phyloP scores from a whole-genome alignment of 2,329 filamentous ascomycete species.

The Penicillium sp. region DNA sequence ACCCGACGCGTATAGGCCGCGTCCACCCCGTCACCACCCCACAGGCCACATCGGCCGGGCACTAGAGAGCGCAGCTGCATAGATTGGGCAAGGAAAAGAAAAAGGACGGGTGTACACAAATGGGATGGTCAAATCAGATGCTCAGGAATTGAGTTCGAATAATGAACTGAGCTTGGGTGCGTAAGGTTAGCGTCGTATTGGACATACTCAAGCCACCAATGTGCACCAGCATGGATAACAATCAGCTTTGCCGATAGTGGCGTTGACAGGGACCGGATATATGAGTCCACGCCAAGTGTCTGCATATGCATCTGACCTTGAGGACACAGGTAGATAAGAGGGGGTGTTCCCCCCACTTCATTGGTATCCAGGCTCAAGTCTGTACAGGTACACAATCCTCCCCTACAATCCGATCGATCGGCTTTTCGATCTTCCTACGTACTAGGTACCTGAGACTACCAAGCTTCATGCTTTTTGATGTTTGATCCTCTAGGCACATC shows the following conservation, averaged over 20 bases:
- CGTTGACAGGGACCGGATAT: neutral
- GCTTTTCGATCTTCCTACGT: neutral
- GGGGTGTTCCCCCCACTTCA: neutral
- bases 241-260: neutral
- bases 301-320: neutral
- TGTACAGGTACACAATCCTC: neutral
- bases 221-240: neutral
- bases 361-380: neutral
- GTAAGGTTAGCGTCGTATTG: slow-evolving; percentile 6
- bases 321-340: neutral
- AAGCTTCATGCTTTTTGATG: neutral
- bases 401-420: neutral
- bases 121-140: neutral
- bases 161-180: neutral
- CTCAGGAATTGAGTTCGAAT: neutral
- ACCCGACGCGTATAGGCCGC: slow-evolving; percentile 8
- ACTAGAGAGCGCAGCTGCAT: neutral
- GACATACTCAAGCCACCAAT: slow-evolving; percentile 8
- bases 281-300: neutral
- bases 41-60: neutral
- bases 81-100: neutral
- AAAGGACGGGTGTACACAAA: neutral
- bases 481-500: neutral
- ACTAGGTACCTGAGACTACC: neutral
- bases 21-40: slow-evolving; percentile 3